Evolutionary conservation across 306 rosid species (phyloP).

Genomic region (Cotoneaster glaucophyllus): DNA sequence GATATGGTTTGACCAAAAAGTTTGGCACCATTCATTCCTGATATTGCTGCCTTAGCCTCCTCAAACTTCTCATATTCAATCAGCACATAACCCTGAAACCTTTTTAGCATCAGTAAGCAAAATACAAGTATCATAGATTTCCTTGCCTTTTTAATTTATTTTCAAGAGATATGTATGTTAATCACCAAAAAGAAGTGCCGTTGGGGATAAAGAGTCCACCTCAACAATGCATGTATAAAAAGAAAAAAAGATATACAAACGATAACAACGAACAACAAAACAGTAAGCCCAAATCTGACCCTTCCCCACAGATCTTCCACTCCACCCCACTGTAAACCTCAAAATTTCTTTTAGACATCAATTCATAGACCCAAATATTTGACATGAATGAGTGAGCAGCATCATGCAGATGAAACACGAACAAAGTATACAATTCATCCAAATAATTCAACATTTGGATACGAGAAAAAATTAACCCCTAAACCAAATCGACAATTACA

Average conservation of each 20-base stretch:
- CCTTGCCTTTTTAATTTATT: background rate
- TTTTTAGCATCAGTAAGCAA: background rate
- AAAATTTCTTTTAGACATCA: background rate
- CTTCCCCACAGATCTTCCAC: background rate
- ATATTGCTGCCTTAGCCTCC: constrained; percentile 62
- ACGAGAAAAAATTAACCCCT: background rate
- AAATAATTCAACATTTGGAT: background rate
- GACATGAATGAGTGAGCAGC: background rate
- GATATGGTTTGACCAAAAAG: constrained; percentile 52
- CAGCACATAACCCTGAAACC: constrained; percentile 28
- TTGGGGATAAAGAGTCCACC: background rate
- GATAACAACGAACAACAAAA: background rate
- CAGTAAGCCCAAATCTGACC: background rate
- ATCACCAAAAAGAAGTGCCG: background rate
- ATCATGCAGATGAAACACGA: background rate
- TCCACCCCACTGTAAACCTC: background rate
- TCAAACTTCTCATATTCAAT: constrained; percentile 30
- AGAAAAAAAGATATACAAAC: too few relatives aligned
- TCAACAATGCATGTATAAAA: background rate
- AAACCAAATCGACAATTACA: too few relatives aligned
- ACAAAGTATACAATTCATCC: background rate
- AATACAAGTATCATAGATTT: background rate
- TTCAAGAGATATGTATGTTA: background rate
- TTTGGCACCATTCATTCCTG: constrained; percentile 57
- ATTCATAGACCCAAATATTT: background rate